A percentile compares a stretch with the other conserved stretches of the same genome.
Conservation (phyloP, 2,329 filamentous ascomycete genomes). For the Colletotrichum echinochloae region DNA sequence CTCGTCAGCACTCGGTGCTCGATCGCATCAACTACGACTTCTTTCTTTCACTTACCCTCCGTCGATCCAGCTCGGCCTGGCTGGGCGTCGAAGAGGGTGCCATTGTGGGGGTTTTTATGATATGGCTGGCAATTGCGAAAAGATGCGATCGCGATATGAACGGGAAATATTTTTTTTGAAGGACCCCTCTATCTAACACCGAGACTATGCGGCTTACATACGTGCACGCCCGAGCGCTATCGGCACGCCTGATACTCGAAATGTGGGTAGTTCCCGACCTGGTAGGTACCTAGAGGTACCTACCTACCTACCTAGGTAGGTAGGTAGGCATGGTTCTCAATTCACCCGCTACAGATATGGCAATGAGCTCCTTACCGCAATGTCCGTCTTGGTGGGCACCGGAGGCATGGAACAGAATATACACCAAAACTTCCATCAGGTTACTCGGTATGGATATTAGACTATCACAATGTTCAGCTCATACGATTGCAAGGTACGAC, state of each 20-base stretch:
- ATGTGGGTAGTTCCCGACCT: background rate
- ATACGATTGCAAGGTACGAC: background rate
- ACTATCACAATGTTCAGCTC: background rate
- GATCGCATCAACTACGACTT: constrained; percentile 34
- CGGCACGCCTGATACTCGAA: background rate
- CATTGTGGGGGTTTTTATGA: constrained; percentile 51
- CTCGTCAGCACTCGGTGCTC: constrained; percentile 18
- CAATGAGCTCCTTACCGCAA: background rate
- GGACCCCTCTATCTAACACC: constrained; percentile 41
- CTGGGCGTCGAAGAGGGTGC: constrained; percentile 58
- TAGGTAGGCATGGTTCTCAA: too few relatives aligned
- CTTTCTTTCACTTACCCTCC: constrained; percentile 62
- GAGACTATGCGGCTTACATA: constrained; percentile 36
- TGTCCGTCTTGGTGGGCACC: too few relatives aligned
- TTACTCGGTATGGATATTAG: background rate
- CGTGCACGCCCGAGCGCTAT: constrained; percentile 25
- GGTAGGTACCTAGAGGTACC: too few relatives aligned
- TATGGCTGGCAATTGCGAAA: constrained; percentile 36
- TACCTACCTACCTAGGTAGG: too few relatives aligned
- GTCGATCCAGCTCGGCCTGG: constrained; percentile 69
- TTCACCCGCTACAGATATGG: background rate
- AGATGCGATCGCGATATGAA: constrained; percentile 34
- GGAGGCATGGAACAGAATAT: background rate
- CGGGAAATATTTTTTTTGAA: constrained; percentile 42
- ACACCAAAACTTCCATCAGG: background rate